Evolutionary conservation across 1,284 basidiomycete species (phyloP), one percentile per base, ranked within the genome.

Genomic region (Wallemia hederae): DNA sequence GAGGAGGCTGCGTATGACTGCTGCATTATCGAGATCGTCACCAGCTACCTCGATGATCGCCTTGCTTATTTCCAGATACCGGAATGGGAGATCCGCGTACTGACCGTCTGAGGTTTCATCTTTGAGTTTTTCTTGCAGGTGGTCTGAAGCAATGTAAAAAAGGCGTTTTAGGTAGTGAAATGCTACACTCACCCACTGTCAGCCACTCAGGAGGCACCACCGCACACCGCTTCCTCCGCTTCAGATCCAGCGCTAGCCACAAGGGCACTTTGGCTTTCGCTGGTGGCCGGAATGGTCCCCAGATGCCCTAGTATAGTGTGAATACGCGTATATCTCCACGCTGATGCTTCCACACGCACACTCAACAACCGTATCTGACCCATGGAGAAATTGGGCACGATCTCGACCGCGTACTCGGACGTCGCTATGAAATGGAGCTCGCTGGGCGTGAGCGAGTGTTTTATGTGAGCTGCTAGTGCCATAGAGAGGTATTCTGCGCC

Each of bases 171-270:
- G 24, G 24, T 17, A 27, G 31, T 3, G 27, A 59, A 17, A 19
- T 24, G 1, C 7, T n/a, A 56, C 55, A 72, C 81, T 62, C 63
- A 89, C 91, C 89, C 59, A 85, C 77, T 61, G 75, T 79, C 27
- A 98, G 74, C 92, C 92, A 98, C 26, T 78, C 75, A 1, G 92
- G 92, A 0, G 87, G 76, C 2, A 96, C 76, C 56, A 98, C 85
- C 65, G 86, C 79, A 64, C 92, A 97, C 70, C 92, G 92, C 66
- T 85, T 83, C 74, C 94, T 94, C 65, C 82, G 72, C 71, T 97
- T 97, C 61, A 98, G 74, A 66, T 92, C 88, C 3, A 86, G 74
- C 0, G 90, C 92, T 72, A 98, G 82, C 94, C 92, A 98, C 2
- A 97, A 75, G 0, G 94, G 94, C 11, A 97, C 80, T 62, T 76